Percentiles rank a stretch among this genome's conserved stretches.
These are phyloP conservation scores for Lathyrus aphaca DNA, from an alignment of 306 rosid genomes.

Conservation along the genomic window DNA sequence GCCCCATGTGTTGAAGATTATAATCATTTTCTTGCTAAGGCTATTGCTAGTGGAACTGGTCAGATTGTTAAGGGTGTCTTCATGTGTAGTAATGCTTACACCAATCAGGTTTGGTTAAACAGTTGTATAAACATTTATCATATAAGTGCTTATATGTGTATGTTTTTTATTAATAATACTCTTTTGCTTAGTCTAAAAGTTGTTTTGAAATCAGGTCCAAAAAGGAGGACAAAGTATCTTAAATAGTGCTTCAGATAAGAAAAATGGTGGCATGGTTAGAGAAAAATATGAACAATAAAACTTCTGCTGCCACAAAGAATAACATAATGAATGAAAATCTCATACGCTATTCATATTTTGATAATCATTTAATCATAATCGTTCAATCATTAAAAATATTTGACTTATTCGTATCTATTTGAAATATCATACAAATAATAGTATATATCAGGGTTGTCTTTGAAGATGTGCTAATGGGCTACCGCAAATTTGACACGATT, in stretches of 20 bases:
- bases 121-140: neutral
- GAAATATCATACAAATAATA: neutral
- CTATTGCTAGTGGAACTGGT: slow-evolving; percentile 94
- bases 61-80: slow-evolving; percentile 94
- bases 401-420: neutral
- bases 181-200: neutral
- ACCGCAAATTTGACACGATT: too few relatives aligned
- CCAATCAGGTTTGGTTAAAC: slow-evolving; percentile 66
- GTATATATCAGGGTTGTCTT: neutral
- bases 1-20: slow-evolving; percentile 85
- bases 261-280: slow-evolving; percentile 36
- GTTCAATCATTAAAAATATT: neutral
- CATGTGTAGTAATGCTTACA: slow-evolving; percentile 79
- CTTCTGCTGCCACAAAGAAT: slow-evolving; percentile 33
- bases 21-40: slow-evolving; percentile 78
- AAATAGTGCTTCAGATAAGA: slow-evolving; percentile 38
- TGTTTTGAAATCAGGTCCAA: slow-evolving; percentile 57
- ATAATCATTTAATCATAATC: too few relatives aligned
- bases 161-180: neutral
- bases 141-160: neutral
- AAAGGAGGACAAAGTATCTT: slow-evolving; percentile 82
- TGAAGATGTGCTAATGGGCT: too few relatives aligned
- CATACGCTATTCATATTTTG: slow-evolving; percentile 55
- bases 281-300: slow-evolving; percentile 35
- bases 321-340: slow-evolving; percentile 54